phyloP scores from a whole-genome alignment of 2,329 filamentous ascomycete species.

The Thielaviopsis populi region DNA sequence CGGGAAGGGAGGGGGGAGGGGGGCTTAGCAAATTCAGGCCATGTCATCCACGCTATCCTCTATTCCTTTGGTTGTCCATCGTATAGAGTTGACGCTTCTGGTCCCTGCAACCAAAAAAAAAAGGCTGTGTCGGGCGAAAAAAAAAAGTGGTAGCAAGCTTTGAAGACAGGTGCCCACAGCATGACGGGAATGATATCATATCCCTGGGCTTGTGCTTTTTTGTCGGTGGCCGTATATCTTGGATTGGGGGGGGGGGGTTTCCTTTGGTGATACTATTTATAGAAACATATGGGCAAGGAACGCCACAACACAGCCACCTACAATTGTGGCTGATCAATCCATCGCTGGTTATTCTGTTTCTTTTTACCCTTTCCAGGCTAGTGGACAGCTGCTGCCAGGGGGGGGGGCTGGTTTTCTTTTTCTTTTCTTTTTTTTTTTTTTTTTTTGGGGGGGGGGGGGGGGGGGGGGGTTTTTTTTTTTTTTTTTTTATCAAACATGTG shows the following conservation, averaged over 20 bases:
- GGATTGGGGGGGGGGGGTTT: no score
- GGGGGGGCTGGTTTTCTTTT: no score
- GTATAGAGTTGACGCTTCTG: neutral
- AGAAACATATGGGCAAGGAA: neutral
- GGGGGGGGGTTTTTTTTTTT: no score
- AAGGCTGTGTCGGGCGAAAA: neutral
- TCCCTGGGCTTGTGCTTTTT: neutral
- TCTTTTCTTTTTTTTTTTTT: no score
- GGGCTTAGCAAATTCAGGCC: slow-evolving; percentile 1
- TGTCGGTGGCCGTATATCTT: neutral
- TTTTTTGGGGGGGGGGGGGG: no score
- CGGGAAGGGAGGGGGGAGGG: no score
- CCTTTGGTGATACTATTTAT: neutral
- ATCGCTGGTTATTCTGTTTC: neutral
- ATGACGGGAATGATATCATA: neutral
- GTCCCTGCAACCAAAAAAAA: neutral
- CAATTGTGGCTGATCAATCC: neutral
- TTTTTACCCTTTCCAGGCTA: neutral
- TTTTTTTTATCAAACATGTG: no score
- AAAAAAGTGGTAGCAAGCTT: neutral
- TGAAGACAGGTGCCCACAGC: neutral
- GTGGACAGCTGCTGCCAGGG: neutral
- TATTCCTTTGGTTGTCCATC: neutral
- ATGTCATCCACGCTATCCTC: neutral
- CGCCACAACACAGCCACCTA: neutral